phyloP scores from a whole-genome alignment of 352 stramenopile species.

The Globisporangium barbulae region DNA sequence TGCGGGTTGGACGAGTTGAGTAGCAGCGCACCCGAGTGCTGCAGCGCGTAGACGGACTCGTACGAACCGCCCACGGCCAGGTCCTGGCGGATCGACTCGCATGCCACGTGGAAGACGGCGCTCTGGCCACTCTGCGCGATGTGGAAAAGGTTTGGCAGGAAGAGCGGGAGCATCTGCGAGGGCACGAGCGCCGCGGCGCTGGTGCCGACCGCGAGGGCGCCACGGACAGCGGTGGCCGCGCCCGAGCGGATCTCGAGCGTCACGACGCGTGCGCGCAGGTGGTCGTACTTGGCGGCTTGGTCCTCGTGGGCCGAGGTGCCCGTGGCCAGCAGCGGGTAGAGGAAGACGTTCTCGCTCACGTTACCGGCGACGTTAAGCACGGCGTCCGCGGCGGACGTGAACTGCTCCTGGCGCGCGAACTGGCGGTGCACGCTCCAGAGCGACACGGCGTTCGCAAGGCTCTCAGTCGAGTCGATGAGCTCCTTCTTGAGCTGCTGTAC shows the following conservation, averaged over 20 bases:
- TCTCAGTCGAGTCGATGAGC: not conserved
- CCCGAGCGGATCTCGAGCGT: slow-evolving; percentile 57
- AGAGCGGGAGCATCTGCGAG: slow-evolving; percentile 73
- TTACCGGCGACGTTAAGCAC: slow-evolving; percentile 58
- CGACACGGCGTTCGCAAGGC: slow-evolving; percentile 9
- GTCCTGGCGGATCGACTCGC: slow-evolving; percentile 49
- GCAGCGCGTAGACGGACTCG: slow-evolving; percentile 58
- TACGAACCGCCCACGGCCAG: slow-evolving; percentile 59
- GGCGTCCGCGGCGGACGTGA: slow-evolving; percentile 52
- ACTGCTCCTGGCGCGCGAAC: slow-evolving; percentile 39
- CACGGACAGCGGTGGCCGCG: slow-evolving; percentile 53
- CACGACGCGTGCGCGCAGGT: slow-evolving; percentile 51
- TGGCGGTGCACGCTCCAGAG: slow-evolving; percentile 32
- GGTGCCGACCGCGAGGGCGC: slow-evolving; percentile 51
- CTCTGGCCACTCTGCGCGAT: slow-evolving; percentile 37
- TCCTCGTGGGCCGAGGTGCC: slow-evolving; percentile 3
- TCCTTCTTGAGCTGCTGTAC: slow-evolving; percentile 9
- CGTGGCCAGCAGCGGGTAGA: slow-evolving; percentile 50
- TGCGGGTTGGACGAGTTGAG: slow-evolving; percentile 66
- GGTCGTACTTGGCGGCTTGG: slow-evolving; percentile 14
- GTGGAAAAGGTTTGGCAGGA: slow-evolving; percentile 67
- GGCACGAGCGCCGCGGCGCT: slow-evolving; percentile 49
- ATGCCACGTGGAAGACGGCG: slow-evolving; percentile 65
- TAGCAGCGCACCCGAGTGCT: slow-evolving; percentile 69
- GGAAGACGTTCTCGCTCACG: slow-evolving; percentile 59